Percentiles rank a stretch among this genome's conserved stretches.
Evolutionary conservation across 192 early-diverging fungal genomes (phyloP).

Genomic region (Phycomyces nitens): DNA sequence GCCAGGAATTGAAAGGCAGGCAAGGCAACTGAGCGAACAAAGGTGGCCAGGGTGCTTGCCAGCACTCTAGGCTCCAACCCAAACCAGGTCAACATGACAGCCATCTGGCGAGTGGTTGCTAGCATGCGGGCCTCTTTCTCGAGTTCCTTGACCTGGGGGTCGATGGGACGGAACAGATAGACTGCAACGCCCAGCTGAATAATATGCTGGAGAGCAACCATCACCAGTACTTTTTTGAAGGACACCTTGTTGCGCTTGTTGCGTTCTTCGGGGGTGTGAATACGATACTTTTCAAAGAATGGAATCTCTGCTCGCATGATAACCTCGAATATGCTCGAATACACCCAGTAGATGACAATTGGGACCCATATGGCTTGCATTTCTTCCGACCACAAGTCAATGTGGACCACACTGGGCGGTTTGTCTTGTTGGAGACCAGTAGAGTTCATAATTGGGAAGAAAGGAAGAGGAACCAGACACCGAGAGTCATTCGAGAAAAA

Average conservation of each 20-base stretch:
- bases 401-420: not conserved
- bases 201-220: slow-evolving; percentile 64
- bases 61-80: not conserved
- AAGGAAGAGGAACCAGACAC: no score
- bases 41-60: not conserved
- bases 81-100: no score
- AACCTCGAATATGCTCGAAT: slow-evolving; percentile 60
- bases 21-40: not conserved
- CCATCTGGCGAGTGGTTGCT: no score
- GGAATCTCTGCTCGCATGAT: slow-evolving; percentile 55
- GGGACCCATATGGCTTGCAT: slow-evolving; percentile 52
- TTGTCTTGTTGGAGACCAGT: no score
- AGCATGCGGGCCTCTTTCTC: no score
- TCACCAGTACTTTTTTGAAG: slow-evolving; percentile 53
- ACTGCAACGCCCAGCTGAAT: slow-evolving; percentile 53
- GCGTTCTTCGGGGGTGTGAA: slow-evolving; percentile 53
- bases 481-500: no score
- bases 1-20: slow-evolving; percentile 11
- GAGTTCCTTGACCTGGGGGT: not conserved
- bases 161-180: slow-evolving; percentile 10
- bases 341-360: slow-evolving; percentile 63
- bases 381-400: slow-evolving; percentile 41
- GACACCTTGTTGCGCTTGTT: slow-evolving; percentile 62
- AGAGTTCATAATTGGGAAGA: no score
- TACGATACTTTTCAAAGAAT: slow-evolving; percentile 68